phyloP scores from a whole-genome alignment of 495 filamentous ascomycete genomes.

The Mytilinidion resinicola region DNA sequence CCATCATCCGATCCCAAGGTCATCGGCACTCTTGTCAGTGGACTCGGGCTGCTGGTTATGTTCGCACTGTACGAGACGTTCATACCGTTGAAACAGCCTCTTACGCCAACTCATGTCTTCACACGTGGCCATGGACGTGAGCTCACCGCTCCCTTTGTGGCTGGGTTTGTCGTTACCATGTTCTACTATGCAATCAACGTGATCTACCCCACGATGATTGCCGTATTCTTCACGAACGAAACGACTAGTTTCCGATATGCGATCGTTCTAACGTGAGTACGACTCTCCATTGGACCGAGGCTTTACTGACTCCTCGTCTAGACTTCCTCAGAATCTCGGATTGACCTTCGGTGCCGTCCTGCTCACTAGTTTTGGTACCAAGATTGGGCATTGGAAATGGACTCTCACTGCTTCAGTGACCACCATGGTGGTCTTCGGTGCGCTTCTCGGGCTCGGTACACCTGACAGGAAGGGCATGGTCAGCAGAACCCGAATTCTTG shows the following conservation, averaged over 20 bases:
- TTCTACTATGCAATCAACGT: slow-evolving; percentile 32
- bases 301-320: too few species aligned
- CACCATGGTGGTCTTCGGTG: slow-evolving; percentile 35
- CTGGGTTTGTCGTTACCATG: slow-evolving; percentile 29
- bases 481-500: not conserved
- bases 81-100: slow-evolving; percentile 25
- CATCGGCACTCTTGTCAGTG: slow-evolving; percentile 25
- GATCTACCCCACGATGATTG: slow-evolving; percentile 26
- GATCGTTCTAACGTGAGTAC: slow-evolving; percentile 21
- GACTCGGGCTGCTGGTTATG: slow-evolving; percentile 18
- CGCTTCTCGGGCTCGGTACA: slow-evolving; percentile 18
- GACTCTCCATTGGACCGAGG: too few species aligned
- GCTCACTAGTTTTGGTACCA: slow-evolving; percentile 30
- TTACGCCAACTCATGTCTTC: slow-evolving; percentile 31
- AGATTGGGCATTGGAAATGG: slow-evolving; percentile 33
- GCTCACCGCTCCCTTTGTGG: slow-evolving; percentile 29
- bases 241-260: slow-evolving; percentile 25
- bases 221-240: slow-evolving; percentile 27
- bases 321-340: slow-evolving; percentile 30
- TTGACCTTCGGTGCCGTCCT: slow-evolving; percentile 32
- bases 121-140: slow-evolving; percentile 26
- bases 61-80: slow-evolving; percentile 27
- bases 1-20: slow-evolving; percentile 27
- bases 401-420: slow-evolving; percentile 27
- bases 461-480: slow-evolving; percentile 20